Evolutionary conservation across 2,329 filamentous ascomycete species (phyloP), one percentile per base, ranked within the genome.

Genomic region (Microdochium paspali): DNA sequence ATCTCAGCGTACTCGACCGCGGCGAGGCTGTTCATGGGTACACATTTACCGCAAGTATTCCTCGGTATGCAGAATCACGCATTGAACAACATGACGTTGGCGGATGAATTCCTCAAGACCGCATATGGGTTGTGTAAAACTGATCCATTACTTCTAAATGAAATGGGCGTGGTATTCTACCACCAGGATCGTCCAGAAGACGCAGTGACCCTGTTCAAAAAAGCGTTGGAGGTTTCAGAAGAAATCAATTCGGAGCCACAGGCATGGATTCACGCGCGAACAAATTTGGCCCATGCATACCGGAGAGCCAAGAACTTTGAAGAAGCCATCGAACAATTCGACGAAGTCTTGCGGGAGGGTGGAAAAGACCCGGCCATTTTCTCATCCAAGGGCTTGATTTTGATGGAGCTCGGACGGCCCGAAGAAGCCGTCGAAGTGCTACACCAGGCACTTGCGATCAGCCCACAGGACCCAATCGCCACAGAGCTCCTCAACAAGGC

Each of bases 11-110:
- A 98, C 68, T 95, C 88, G 25, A 98, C 93, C 1, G 93, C 93
- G 1, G 91, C 91, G 2, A 79, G 93, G 32, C 71, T 98, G 0
- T 98, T 98, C 66, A 95, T 96, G 72, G 93, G 93, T 32, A 97
- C 91, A 0, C 94, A 98, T 63, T 75, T 98, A 1, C 93, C 93
- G 0, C 91, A 95, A 60, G 80, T 98, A 2, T 98, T 97, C 63
- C 71, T 98, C 24, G 93, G 94, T 6, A 98, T 98, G 93, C 94
- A 98, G 64, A 94, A 98, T 66, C 84, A 97, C 44, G 89, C 91
- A 18, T 77, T 98, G 50, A 95, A 95, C 66, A 97, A 98, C 58
- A 87, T 97, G 79, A 84, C 83, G 1, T 76, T 97, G 15, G 93
- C 94, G 0, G 87, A 94, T 54, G 93, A 98, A 64, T 98, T 97